A percentile compares a stretch with the other conserved stretches of the same genome.
These are phyloP conservation scores for Arachis hypogaea DNA, from an alignment of 306 rosid genomes.

Conservation along the genomic window DNA sequence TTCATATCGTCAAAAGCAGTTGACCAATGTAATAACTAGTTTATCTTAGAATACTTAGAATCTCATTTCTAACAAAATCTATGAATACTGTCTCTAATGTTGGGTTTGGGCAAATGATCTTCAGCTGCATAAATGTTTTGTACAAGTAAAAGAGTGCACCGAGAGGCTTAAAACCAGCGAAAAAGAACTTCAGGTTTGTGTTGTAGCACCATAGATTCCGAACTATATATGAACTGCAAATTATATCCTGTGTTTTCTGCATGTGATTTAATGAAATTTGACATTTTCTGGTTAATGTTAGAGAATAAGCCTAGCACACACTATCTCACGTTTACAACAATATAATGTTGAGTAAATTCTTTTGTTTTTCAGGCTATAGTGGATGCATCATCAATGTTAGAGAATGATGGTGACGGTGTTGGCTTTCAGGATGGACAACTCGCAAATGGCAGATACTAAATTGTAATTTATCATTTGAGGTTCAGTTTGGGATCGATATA, in stretches of 20 bases:
- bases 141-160: slow-evolving; percentile 61
- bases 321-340: not conserved
- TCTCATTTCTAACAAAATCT: slow-evolving; percentile 19
- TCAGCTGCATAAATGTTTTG: slow-evolving; percentile 77
- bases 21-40: slow-evolving; percentile 65
- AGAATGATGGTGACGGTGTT: slow-evolving; percentile 49
- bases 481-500: not conserved
- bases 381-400: slow-evolving; percentile 51
- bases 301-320: not conserved
- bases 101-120: slow-evolving; percentile 39
- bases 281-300: not conserved
- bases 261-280: slow-evolving; percentile 3
- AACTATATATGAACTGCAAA: slow-evolving; percentile 34
- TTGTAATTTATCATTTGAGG: slow-evolving; percentile 1
- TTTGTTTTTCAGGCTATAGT: slow-evolving; percentile 67
- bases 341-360: not conserved
- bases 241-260: slow-evolving; percentile 17
- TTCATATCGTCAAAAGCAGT: slow-evolving; percentile 65
- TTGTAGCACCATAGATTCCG: slow-evolving; percentile 4
- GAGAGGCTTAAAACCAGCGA: slow-evolving; percentile 69
- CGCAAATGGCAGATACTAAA: slow-evolving; percentile 44
- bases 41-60: slow-evolving; percentile 2
- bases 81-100: slow-evolving; percentile 31
- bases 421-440: slow-evolving; percentile 43
- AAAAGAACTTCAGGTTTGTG: slow-evolving; percentile 85